Conservation (phyloP, 306 rosid species). For the Rubus idaeus region DNA sequence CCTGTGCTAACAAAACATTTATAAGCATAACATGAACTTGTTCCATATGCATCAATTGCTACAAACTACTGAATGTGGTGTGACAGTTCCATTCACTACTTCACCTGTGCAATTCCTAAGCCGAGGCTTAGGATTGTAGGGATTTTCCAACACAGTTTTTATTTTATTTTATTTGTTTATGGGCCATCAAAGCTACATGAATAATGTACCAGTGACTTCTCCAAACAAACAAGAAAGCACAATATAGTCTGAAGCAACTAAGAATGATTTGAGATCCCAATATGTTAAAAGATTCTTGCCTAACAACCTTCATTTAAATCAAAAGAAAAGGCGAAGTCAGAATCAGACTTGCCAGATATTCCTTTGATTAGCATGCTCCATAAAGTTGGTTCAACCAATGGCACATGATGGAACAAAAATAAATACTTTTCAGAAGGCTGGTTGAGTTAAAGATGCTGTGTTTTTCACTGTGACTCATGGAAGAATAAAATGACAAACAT, state of each 20-base stretch:
- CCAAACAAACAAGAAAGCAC: neutral
- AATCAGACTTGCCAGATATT: neutral
- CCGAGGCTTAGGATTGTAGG: slow-evolving; percentile 1
- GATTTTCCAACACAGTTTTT: neutral
- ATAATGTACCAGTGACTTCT: neutral
- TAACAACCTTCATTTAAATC: neutral
- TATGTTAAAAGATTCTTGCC: neutral
- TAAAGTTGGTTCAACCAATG: neutral
- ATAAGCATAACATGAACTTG: slow-evolving; percentile 20
- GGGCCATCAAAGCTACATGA: neutral
- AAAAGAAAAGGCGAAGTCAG: neutral
- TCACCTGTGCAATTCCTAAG: neutral
- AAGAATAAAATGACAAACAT: neutral
- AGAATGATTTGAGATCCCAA: neutral
- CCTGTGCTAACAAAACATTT: slow-evolving; percentile 52
- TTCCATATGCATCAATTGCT: neutral
- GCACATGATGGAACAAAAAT: neutral
- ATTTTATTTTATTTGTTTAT: neutral
- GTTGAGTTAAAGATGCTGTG: neutral
- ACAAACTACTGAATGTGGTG: neutral
- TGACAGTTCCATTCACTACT: neutral
- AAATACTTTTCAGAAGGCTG: neutral
- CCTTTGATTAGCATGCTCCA: neutral
- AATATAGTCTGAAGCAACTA: neutral
- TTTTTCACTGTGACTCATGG: neutral